A percentile compares a stretch with the other conserved stretches of the same genome.
phyloP scores from a whole-genome alignment of 208 protist genomes.

The Trypanosoma vivax region DNA sequence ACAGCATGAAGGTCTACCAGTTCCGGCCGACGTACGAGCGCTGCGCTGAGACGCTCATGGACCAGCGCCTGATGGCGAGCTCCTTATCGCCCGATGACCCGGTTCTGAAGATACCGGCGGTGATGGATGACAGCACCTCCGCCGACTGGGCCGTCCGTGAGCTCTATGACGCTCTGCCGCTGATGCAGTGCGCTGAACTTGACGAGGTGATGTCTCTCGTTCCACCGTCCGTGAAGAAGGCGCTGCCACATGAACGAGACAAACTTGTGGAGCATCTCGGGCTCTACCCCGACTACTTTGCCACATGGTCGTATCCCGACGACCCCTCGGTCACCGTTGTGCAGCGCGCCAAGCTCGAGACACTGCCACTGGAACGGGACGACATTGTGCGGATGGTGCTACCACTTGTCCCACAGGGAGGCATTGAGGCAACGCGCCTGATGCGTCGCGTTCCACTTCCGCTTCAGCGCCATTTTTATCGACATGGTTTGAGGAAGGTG shows the following conservation, averaged over 20 bases:
- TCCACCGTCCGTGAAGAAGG: conserved; percentile 49
- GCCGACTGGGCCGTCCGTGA: conserved; percentile 67
- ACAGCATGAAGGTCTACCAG: conserved; percentile 63
- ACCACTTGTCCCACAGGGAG: conserved; percentile 64
- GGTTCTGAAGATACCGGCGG: conserved; percentile 46
- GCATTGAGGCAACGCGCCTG: conserved; percentile 38
- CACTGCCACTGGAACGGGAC: conserved; percentile 33
- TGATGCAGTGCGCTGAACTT: conserved; percentile 74
- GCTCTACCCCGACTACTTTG: conserved; percentile 66
- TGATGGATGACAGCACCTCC: conserved; percentile 51
- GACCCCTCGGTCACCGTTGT: conserved; percentile 55
- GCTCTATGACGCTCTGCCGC: conserved; percentile 81
- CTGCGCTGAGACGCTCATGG: conserved; percentile 74
- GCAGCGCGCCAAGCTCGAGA: conserved; percentile 65
- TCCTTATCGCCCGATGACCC: conserved; percentile 59
- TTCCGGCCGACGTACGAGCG: conserved; percentile 68
- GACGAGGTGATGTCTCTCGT: conserved; percentile 73
- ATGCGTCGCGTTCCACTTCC: conserved; percentile 58
- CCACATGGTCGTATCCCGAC: conserved; percentile 69
- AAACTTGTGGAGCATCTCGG: conserved; percentile 35
- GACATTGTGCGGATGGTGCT: conserved; percentile 58
- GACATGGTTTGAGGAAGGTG: conserved; percentile 51
- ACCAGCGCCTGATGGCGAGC: conserved; percentile 46
- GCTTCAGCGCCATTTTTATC: conserved; percentile 75
- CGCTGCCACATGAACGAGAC: conserved; percentile 38